Evolutionary conservation across 139 green algal genomes (phyloP), one percentile per base, ranked within the genome.

Genomic region (Closterium sp.): DNA sequence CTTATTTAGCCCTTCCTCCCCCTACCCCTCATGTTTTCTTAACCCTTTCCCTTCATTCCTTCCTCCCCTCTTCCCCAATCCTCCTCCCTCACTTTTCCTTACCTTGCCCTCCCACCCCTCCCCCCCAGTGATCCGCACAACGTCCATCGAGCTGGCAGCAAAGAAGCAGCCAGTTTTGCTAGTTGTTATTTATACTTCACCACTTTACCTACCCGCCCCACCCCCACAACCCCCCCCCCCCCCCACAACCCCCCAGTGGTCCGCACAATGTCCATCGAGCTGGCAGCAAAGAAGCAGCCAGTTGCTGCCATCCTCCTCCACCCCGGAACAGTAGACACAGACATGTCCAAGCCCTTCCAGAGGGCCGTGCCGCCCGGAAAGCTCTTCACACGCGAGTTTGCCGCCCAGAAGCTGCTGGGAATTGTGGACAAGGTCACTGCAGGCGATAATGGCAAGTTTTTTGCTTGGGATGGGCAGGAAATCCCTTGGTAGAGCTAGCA

Each of bases 291-390:
- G 29, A 93, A 89, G 42, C 88, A 92, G n/a, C 91, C 89, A 38
- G 93, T 93, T n/a, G 19, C 93, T 9, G 9, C 38, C 28, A 13
- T 94, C 17, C 62, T 94, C 42, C 34, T 42, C 34, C 34, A 42
- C 4, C 34, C 34, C 34, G 91, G 91, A 30, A 94, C 91, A 27
- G 91, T 92, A 4, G 96, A 98, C 89, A 98, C 97, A 1, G 96
- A 97, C 92, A 91, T 98, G 9, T 96, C 95, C 10, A 91, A 91
- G 28, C 97, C 97, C 28, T 98, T 97, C 84, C 96, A 98, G 84
- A 95, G 95, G 93, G 94, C 93, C 29, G 86, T 95, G 85, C 85
- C 92, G 4, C 91, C 95, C 2, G 97, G 95, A 89, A 98, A 98
- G 93, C 95, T 98, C 22, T 98, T 98, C 92, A 96, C 87, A 21